phyloP scores from a whole-genome alignment of 345 rosid species.

The Rhizophora apiculata region DNA sequence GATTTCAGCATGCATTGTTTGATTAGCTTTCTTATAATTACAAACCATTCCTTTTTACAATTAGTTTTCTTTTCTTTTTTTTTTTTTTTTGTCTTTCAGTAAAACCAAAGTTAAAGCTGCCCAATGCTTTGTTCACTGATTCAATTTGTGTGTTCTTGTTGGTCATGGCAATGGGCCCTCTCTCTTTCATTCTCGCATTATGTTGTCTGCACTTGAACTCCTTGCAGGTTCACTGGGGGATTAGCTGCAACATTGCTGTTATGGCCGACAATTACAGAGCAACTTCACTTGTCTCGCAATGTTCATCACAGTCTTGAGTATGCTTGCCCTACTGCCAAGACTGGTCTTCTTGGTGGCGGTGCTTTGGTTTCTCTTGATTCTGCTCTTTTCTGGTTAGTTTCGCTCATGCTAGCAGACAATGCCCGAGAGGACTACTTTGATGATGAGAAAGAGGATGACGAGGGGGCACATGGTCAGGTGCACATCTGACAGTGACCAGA shows the following conservation, averaged over 20 bases:
- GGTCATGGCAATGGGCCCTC: no score
- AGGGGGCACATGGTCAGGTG: slow-evolving; percentile 8
- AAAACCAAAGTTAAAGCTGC: no score
- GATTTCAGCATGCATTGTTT: no score
- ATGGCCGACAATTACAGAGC: slow-evolving; percentile 80
- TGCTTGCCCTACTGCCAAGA: slow-evolving; percentile 74
- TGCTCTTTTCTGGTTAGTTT: slow-evolving; percentile 71
- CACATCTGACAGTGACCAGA: slow-evolving; percentile 2
- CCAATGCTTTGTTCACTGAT: no score
- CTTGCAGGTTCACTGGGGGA: slow-evolving; percentile 53
- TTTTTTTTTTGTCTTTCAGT: no score
- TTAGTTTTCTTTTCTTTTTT: no score
- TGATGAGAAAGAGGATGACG: slow-evolving; percentile 35
- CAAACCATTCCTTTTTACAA: no score
- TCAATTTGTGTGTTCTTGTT: no score
- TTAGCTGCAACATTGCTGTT: slow-evolving; percentile 52
- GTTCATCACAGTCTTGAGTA: slow-evolving; percentile 45
- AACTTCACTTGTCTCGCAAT: slow-evolving; percentile 54
- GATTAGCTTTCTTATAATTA: no score
- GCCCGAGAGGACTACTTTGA: slow-evolving; percentile 86
- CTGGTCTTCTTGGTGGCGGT: slow-evolving; percentile 87
- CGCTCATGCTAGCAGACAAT: slow-evolving; percentile 74
- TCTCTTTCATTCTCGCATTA: no score
- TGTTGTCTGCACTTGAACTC: not conserved
- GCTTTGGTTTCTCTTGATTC: slow-evolving; percentile 80